phyloP scores from a whole-genome alignment of 1,284 basidiomycete species.

The Ceratobasidium sp. region DNA sequence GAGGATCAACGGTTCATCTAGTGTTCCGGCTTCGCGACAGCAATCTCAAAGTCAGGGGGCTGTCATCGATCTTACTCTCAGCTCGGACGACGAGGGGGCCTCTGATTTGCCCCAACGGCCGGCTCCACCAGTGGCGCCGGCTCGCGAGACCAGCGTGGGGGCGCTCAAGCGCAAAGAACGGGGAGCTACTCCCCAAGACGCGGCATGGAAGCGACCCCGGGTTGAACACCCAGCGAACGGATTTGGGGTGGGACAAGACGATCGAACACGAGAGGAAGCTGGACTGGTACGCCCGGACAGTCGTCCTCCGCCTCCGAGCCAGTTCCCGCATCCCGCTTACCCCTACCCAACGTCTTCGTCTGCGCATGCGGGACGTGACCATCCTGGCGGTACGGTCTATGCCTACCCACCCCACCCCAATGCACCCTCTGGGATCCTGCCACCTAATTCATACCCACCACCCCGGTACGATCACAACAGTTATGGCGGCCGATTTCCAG shows the following conservation, averaged over 20 bases:
- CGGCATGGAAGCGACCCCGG: slow-evolving; percentile 73
- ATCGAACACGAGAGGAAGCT: slow-evolving; percentile 27
- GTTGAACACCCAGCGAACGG: slow-evolving; percentile 52
- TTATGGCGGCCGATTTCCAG: slow-evolving; percentile 6
- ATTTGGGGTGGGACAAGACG: slow-evolving; percentile 25
- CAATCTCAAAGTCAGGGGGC: slow-evolving; percentile 20
- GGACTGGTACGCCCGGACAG: slow-evolving; percentile 24
- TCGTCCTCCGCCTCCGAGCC: slow-evolving; percentile 31
- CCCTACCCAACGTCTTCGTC: slow-evolving; percentile 29
- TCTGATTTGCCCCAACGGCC: slow-evolving; percentile 59
- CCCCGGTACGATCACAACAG: neutral
- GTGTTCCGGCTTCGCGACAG: slow-evolving; percentile 14
- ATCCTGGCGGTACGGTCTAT: slow-evolving; percentile 10
- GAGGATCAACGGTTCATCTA: slow-evolving; percentile 42
- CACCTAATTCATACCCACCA: neutral
- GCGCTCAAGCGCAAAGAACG: slow-evolving; percentile 65
- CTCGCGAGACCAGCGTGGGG: slow-evolving; percentile 19
- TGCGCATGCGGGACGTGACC: slow-evolving; percentile 29
- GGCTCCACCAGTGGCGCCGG: slow-evolving; percentile 1
- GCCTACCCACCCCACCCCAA: slow-evolving; percentile 12
- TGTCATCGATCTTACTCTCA: slow-evolving; percentile 80
- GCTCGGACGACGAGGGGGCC: slow-evolving; percentile 60
- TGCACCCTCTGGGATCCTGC: neutral
- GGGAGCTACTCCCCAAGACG: slow-evolving; percentile 56
- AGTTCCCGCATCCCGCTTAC: slow-evolving; percentile 24